Evolutionary conservation across 805 yeast genomes (phyloP).

Genomic region (Sungouiella thailandica): DNA sequence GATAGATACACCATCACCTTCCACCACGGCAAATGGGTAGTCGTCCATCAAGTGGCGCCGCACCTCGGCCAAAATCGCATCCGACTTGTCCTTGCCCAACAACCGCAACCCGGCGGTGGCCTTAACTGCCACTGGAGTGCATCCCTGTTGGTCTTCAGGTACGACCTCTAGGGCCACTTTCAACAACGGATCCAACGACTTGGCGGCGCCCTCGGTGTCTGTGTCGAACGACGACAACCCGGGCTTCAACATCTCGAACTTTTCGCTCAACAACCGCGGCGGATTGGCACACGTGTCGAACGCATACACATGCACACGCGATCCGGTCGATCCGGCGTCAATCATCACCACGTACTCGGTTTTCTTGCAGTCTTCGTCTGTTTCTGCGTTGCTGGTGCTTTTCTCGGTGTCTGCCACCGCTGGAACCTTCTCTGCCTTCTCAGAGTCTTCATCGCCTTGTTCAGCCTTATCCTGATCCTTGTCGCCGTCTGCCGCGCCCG

Average conservation of each 20-base stretch:
- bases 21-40: slow-evolving; percentile 90
- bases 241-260: slow-evolving; percentile 84
- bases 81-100: slow-evolving; percentile 71
- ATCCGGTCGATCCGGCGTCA: slow-evolving; percentile 98
- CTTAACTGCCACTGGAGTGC: slow-evolving; percentile 94
- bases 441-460: neutral
- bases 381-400: slow-evolving; percentile 1
- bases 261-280: slow-evolving; percentile 75
- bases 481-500: neutral
- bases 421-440: no score
- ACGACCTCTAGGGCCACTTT: slow-evolving; percentile 69
- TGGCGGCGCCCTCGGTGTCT: slow-evolving; percentile 81
- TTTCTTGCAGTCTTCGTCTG: slow-evolving; percentile 23
- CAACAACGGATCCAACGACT: slow-evolving; percentile 79
- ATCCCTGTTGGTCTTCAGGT: slow-evolving; percentile 65
- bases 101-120: slow-evolving; percentile 96
- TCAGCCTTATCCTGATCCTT: slow-evolving; percentile 3
- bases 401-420: neutral
- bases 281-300: slow-evolving; percentile 84
- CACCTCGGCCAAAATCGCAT: slow-evolving; percentile 70
- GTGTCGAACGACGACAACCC: slow-evolving; percentile 84
- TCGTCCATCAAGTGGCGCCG: slow-evolving; percentile 67
- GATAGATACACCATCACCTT: slow-evolving; percentile 79
- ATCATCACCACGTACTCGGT: slow-evolving; percentile 83
- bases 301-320: slow-evolving; percentile 90